phyloP scores from a whole-genome alignment of 495 filamentous ascomycete genomes.

The Sporormia fimetaria region DNA sequence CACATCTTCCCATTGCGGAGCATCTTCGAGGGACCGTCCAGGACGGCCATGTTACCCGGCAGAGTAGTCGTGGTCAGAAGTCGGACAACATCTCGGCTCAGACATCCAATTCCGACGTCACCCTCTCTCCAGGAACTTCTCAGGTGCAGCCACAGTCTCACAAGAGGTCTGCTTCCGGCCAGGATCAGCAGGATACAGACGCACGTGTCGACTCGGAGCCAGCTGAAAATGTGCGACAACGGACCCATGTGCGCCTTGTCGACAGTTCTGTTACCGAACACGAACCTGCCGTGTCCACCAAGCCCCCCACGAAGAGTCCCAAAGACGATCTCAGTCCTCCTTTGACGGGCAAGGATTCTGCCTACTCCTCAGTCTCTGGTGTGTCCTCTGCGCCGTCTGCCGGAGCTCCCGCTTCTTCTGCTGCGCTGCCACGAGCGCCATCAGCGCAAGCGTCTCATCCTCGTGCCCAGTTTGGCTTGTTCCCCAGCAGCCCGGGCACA shows the following conservation, averaged over 20 bases:
- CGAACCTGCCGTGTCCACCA: background rate
- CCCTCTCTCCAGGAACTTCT: background rate
- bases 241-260: background rate
- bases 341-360: constrained; percentile 24
- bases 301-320: background rate
- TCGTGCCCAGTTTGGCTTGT: constrained; percentile 19
- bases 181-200: background rate
- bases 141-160: too few species aligned
- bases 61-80: too few species aligned
- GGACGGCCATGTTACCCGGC: too few species aligned
- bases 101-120: background rate
- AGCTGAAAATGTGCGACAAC: background rate
- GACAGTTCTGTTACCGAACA: constrained; percentile 5
- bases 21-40: too few species aligned
- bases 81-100: too few species aligned
- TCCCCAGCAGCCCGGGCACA: constrained; percentile 23
- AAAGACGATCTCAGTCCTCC: constrained; percentile 20
- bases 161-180: too few species aligned
- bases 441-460: constrained; percentile 15
- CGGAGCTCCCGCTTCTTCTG: constrained; percentile 9
- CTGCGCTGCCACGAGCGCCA: too few species aligned
- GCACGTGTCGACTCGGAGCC: constrained; percentile 4
- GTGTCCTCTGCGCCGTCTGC: constrained; percentile 21
- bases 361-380: constrained; percentile 24
- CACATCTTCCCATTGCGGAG: too few species aligned